Percentiles rank a stretch among this genome's conserved stretches.
phyloP scores from a whole-genome alignment of 768 basidiomycete genomes.

The Hypholoma fasciculare region DNA sequence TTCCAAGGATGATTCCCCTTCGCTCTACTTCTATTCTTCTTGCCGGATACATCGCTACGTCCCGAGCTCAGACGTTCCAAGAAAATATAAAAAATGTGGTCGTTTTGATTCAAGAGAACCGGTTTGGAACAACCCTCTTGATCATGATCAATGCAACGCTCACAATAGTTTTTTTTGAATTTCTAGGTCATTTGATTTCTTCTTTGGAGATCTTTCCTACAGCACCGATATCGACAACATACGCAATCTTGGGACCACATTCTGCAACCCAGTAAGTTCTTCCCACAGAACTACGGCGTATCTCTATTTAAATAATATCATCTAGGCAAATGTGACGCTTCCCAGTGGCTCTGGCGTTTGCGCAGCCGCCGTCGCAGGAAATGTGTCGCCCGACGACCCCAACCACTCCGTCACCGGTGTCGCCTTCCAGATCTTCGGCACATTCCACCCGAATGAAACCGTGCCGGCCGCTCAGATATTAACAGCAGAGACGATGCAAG shows the following conservation, averaged over 20 bases:
- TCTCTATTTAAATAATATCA: too few species aligned
- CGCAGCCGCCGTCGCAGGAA: conserved; percentile 17
- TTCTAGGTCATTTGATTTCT: conserved; percentile 26
- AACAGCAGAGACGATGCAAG: conserved; percentile 14
- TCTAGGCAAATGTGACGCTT: conserved; percentile 12
- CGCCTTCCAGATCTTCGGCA: conserved; percentile 23
- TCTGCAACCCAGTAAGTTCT: conserved; percentile 21
- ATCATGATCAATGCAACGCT: not conserved
- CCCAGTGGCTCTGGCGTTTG: conserved; percentile 19
- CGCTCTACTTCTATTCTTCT: not conserved
- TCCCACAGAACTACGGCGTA: too few species aligned
- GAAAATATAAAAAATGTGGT: conserved; percentile 23
- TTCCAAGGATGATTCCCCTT: not conserved
- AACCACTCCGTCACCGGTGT: conserved; percentile 24
- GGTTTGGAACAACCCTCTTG: not conserved
- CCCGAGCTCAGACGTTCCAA: not conserved
- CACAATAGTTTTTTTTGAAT: not conserved
- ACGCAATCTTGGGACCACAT: conserved; percentile 14
- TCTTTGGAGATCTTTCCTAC: conserved; percentile 25
- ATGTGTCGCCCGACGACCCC: conserved; percentile 22
- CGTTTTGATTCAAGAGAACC: conserved; percentile 26
- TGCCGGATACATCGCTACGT: not conserved
- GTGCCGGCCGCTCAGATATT: conserved; percentile 12
- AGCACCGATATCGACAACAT: conserved; percentile 20
- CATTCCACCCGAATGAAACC: conserved; percentile 21